Evolutionary conservation across 148 eudicot species (phyloP).

Genomic region (Linanthus parryae): DNA sequence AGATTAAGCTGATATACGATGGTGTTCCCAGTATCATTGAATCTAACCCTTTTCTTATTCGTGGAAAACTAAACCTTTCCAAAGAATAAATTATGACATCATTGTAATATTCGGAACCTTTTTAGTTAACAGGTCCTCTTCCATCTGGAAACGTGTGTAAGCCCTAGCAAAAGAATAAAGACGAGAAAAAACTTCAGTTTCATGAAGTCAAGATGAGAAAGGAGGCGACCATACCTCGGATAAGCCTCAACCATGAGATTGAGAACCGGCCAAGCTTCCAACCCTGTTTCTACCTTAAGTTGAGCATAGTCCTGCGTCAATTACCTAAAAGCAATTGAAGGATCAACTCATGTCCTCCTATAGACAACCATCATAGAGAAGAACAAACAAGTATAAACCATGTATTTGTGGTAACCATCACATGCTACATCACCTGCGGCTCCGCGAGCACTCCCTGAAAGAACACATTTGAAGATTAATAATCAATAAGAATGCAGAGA

Average conservation of each 20-base stretch:
- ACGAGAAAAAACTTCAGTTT: background rate
- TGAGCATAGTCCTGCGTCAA: constrained; percentile 52
- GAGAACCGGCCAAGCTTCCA: constrained; percentile 69
- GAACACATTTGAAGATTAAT: no score
- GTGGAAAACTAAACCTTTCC: no score
- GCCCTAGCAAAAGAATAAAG: background rate
- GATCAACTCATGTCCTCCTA: no score
- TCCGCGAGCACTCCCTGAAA: no score
- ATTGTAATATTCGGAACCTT: constrained; percentile 54
- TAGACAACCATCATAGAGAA: background rate
- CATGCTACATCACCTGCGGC: constrained; percentile 43
- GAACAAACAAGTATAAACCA: constrained; percentile 21
- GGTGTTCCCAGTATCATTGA: no score
- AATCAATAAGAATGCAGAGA: no score
- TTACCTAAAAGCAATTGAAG: background rate
- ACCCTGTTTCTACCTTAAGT: constrained; percentile 52
- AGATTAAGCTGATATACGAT: no score
- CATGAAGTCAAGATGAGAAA: background rate
- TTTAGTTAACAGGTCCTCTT: constrained; percentile 45
- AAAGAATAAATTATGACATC: no score
- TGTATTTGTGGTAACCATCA: constrained; percentile 72
- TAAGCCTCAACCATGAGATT: constrained; percentile 68
- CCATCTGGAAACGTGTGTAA: constrained; percentile 47
- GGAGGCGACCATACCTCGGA: constrained; percentile 44
- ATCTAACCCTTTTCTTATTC: no score